Evolutionary conservation across 2,329 filamentous ascomycete genomes (phyloP).

Genomic region (Exophiala lecanii-corni): DNA sequence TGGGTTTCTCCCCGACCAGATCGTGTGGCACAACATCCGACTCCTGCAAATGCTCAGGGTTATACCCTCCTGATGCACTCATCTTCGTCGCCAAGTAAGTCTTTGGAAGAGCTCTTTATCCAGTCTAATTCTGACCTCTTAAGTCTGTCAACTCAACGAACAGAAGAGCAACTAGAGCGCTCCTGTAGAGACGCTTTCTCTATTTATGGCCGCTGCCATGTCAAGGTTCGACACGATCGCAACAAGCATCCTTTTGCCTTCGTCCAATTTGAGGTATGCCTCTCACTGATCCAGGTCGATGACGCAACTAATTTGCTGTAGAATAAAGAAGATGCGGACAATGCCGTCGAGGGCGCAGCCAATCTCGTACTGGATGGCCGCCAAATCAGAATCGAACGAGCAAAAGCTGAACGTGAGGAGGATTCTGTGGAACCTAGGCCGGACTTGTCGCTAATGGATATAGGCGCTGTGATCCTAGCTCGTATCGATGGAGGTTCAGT

Average conservation of each 20-base stretch:
- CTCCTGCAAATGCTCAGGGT: slow-evolving; percentile 33
- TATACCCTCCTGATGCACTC: slow-evolving; percentile 34
- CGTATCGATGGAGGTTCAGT: slow-evolving; percentile 17
- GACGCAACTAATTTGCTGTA: too few relatives aligned
- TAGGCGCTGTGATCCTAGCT: slow-evolving; percentile 24
- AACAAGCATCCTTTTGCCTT: slow-evolving; percentile 35
- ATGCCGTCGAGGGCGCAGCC: slow-evolving; percentile 22
- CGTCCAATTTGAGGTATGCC: slow-evolving; percentile 36
- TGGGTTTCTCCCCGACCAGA: slow-evolving; percentile 29
- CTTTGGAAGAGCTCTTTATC: too few relatives aligned
- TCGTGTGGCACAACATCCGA: slow-evolving; percentile 28
- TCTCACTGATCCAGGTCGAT: too few relatives aligned
- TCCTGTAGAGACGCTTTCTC: slow-evolving; percentile 31
- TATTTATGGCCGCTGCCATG: slow-evolving; percentile 32
- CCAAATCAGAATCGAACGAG: slow-evolving; percentile 23
- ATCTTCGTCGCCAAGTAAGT: slow-evolving; percentile 40
- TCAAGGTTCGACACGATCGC: slow-evolving; percentile 34
- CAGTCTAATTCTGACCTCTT: too few relatives aligned
- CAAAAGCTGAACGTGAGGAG: slow-evolving; percentile 25
- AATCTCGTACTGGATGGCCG: slow-evolving; percentile 22
- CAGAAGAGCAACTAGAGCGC: slow-evolving; percentile 29
- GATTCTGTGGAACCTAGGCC: too few relatives aligned
- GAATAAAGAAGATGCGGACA: slow-evolving; percentile 29
- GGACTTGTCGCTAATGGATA: slow-evolving; percentile 4
- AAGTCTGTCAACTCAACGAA: slow-evolving; percentile 29